These are phyloP conservation scores for Stachybotrys echinatus DNA, from an alignment of 2,329 filamentous ascomycete genomes.

Conservation along the genomic window DNA sequence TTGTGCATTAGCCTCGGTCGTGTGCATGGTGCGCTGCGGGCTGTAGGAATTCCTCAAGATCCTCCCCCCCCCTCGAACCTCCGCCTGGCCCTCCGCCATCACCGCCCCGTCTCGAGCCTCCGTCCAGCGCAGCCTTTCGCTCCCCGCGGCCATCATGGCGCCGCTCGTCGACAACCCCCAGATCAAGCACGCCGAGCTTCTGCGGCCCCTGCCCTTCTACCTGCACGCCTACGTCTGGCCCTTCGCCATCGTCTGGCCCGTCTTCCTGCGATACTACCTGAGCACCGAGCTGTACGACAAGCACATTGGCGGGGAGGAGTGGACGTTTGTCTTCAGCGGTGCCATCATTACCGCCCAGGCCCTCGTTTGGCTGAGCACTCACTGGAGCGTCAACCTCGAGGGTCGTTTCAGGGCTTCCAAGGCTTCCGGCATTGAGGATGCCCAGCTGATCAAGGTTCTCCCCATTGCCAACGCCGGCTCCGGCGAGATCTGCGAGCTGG, in stretches of 20 bases:
- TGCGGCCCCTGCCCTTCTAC: slow-evolving; percentile 76
- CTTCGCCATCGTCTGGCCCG: slow-evolving; percentile 85
- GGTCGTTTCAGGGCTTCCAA: slow-evolving; percentile 74
- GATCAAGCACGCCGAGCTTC: slow-evolving; percentile 81
- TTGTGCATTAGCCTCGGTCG: background rate
- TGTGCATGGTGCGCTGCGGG: background rate
- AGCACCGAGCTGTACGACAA: slow-evolving; percentile 79
- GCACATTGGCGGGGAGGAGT: slow-evolving; percentile 90
- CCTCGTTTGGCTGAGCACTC: slow-evolving; percentile 89
- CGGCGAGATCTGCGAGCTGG: slow-evolving; percentile 78
- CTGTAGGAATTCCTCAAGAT: background rate
- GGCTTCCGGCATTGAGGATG: slow-evolving; percentile 65
- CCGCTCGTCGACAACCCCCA: slow-evolving; percentile 87
- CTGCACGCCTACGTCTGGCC: slow-evolving; percentile 91
- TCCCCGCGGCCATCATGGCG: slow-evolving; percentile 47
- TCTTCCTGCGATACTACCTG: slow-evolving; percentile 85
- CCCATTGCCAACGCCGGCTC: slow-evolving; percentile 84
- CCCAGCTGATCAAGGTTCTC: slow-evolving; percentile 86
- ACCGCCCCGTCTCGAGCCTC: background rate
- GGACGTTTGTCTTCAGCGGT: slow-evolving; percentile 94
- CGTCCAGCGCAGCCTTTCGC: background rate
- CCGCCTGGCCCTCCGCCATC: background rate
- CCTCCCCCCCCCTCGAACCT: background rate
- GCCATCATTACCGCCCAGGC: slow-evolving; percentile 83
- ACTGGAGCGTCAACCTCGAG: slow-evolving; percentile 91